A percentile compares a stretch with the other conserved stretches of the same genome.
phyloP scores from a whole-genome alignment of 225 moss, liverwort and hornwort species.

The Rhytidiadelphus loreus region DNA sequence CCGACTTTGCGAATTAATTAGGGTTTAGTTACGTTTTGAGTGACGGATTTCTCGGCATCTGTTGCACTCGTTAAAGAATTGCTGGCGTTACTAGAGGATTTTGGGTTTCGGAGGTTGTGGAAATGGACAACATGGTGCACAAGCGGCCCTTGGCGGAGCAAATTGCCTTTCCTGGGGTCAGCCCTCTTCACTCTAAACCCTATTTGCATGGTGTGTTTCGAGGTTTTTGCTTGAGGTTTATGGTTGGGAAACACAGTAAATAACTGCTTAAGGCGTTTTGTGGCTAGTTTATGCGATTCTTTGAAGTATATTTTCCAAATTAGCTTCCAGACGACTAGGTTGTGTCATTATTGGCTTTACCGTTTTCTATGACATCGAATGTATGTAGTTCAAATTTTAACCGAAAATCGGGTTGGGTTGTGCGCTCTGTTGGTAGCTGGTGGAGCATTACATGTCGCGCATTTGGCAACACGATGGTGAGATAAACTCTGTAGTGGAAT shows the following conservation, averaged over 20 bases:
- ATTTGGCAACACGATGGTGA: conserved; percentile 37
- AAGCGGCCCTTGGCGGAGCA: conserved; percentile 29
- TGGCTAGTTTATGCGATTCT: neutral
- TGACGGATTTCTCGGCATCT: neutral
- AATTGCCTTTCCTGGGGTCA: conserved; percentile 37
- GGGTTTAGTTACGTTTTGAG: neutral
- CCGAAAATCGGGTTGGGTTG: neutral
- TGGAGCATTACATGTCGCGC: conserved; percentile 60
- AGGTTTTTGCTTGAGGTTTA: neutral
- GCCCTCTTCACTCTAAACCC: neutral
- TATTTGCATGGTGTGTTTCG: neutral
- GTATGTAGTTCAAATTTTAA: neutral
- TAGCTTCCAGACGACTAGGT: neutral
- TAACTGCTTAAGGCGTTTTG: neutral
- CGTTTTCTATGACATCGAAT: neutral
- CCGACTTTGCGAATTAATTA: neutral
- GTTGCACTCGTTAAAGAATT: neutral
- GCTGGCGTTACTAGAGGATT: neutral
- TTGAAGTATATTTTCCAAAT: neutral
- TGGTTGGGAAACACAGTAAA: neutral
- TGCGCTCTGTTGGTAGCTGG: conserved; percentile 15
- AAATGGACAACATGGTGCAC: conserved; percentile 25
- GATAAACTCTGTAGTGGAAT: conserved; percentile 65
- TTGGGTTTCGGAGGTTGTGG: neutral
- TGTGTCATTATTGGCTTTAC: too few species aligned